These are phyloP conservation scores for Spathaspora arborariae DNA, from an alignment of 805 yeast genomes.

Conservation along the genomic window DNA sequence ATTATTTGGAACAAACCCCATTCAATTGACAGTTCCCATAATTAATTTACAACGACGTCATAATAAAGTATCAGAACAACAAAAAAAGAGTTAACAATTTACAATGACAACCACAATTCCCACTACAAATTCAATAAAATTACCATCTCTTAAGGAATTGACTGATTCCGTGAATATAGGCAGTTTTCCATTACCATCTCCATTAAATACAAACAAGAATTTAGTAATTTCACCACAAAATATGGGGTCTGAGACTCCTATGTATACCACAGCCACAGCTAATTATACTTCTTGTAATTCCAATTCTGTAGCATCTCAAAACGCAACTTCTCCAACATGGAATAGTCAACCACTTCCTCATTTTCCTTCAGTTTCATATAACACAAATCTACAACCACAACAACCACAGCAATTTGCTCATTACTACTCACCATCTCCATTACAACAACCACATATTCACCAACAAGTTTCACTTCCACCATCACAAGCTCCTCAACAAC, in stretches of 20 bases:
- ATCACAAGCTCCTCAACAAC: background rate
- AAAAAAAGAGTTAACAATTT: background rate
- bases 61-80: too few species aligned
- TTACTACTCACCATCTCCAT: conserved; percentile 9
- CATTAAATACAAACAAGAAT: background rate
- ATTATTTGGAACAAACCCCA: background rate
- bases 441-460: conserved; percentile 1
- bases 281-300: background rate
- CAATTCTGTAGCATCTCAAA: background rate
- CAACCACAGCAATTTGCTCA: conserved; percentile 6
- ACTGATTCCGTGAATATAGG: conserved; percentile 9
- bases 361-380: background rate
- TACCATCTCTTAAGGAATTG: conserved; percentile 26
- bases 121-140: conserved; percentile 13
- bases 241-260: background rate
- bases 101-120: background rate
- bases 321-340: background rate
- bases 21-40: background rate
- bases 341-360: background rate
- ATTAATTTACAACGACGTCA: background rate
- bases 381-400: background rate
- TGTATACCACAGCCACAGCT: background rate
- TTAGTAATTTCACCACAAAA: too few species aligned
- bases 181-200: background rate
- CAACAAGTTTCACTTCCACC: conserved; percentile 4